Evolutionary conservation across 1,284 basidiomycete genomes (phyloP), one percentile per base, ranked within the genome.

Genomic region (Moniliophthora roreri): DNA sequence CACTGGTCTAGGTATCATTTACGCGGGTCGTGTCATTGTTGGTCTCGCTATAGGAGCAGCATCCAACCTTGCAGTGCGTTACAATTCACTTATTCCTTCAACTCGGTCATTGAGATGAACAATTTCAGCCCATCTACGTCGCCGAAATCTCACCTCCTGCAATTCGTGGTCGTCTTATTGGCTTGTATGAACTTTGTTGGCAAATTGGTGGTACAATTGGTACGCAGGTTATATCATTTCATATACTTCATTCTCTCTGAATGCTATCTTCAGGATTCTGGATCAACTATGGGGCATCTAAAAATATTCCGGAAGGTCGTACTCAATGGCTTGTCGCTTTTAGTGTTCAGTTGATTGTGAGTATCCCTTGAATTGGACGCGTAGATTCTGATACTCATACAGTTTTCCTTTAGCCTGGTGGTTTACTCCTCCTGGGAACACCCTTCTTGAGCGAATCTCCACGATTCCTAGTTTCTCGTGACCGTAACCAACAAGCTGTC

Each of bases 271-370:
- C 24, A 39, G 64, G 77, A 1, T 77, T 78, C 62, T 78, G 77
- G 76, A 75, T 78, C 47, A 71, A 72, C 63, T 79, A 77, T 59
- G 78, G 77, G 26, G 72, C 78, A 26, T 67, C 64, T 15, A 60
- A 69, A 40, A 69, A 74, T 40, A 63, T 79, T 32, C 56, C 68
- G 0, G 51, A 67, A 13, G 63, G 65, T 16, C 63, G 62, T 36
- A 68, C 59, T 35, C 76, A 78, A 54, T 82, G 76, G 76, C 61
- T 74, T 8, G 73, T 80, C 53, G 76, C 79, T 1, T 74, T 80
- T 56, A 76, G 74, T 1, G 66, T 81, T 9, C 80, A 82, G 59
- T 68, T 81, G 39, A 71, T 81, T 18, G 66, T 66, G 50, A n/a
- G 63, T 57, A 10, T 11, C 4, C 34, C 36, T 20, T 44, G 45